Evolutionary conservation across 1,284 basidiomycete genomes (phyloP).

Genomic region (Apiotrichum porosum): DNA sequence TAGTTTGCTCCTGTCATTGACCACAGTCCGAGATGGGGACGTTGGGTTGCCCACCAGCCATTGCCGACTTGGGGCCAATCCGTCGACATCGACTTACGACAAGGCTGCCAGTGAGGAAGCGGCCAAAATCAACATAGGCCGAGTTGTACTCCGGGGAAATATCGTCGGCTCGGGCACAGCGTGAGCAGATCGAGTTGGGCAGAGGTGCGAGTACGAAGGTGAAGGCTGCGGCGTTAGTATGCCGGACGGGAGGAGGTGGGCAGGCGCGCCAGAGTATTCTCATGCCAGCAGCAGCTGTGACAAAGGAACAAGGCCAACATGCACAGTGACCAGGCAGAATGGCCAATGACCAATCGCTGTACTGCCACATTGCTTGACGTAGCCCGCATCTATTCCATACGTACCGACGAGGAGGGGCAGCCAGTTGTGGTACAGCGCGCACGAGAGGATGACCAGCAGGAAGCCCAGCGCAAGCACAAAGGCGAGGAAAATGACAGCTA

Average conservation of each 20-base stretch:
- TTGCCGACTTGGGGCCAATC: too few relatives aligned
- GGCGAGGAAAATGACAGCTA: slow-evolving; percentile 88
- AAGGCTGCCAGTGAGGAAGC: slow-evolving; percentile 85
- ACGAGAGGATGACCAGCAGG: slow-evolving; percentile 93
- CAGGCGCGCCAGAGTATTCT: too few relatives aligned
- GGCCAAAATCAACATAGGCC: slow-evolving; percentile 80
- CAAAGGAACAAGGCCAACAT: too few relatives aligned
- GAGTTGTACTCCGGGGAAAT: slow-evolving; percentile 55
- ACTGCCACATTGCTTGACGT: too few relatives aligned
- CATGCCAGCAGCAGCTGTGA: too few relatives aligned
- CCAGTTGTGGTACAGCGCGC: slow-evolving; percentile 96
- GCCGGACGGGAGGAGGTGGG: too few relatives aligned
- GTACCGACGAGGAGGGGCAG: slow-evolving; percentile 90
- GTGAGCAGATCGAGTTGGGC: slow-evolving; percentile 73
- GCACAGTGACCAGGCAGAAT: too few relatives aligned
- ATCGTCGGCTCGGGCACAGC: slow-evolving; percentile 54
- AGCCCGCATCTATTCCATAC: too few relatives aligned
- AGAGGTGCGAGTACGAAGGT: slow-evolving; percentile 93
- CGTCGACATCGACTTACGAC: slow-evolving; percentile 56
- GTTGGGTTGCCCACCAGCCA: too few relatives aligned
- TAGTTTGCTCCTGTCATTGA: background rate
- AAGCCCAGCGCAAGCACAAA: slow-evolving; percentile 97
- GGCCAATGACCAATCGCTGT: too few relatives aligned
- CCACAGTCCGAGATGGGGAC: too few relatives aligned
- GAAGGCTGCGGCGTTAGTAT: slow-evolving; percentile 58